Evolutionary conservation across 805 yeast species (phyloP), one percentile per base, ranked within the genome.

Genomic region (Yarrowia sp.): DNA sequence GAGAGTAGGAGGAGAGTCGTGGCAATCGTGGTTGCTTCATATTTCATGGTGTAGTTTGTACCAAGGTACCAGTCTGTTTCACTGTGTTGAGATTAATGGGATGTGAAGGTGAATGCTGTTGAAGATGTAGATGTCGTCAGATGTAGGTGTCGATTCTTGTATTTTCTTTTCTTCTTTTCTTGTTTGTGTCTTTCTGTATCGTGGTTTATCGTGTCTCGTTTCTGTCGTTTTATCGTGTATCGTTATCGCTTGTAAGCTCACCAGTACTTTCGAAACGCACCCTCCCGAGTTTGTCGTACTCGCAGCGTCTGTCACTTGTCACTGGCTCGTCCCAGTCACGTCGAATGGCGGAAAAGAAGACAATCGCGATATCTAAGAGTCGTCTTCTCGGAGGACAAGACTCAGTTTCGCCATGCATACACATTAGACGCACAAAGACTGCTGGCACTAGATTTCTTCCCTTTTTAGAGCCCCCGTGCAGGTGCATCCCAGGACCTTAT

Each of bases 11-110:
- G 63, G 47, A 55, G 47, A 14, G 46, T 17, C 24, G 34, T 12
- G 63, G 47, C 63, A 24, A 24, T 24, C 49, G 46, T 55, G 19
- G 47, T 40, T n/a, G 47, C 47, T 12, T 55, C 63, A 55, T 55
- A n/a, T 55, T 55, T 55, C 63, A 55, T 55, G 39, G 46, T 55
- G 61, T 50, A 13, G 20, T 50, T 24, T 33, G 55, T 49, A 39
- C 30, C 30, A 7, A 24, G 30, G 30, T 24, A 24, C 3, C 30
- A 24, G 30, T 24, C 7, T 5, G 30, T 24, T 24, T 24, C 30
- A 24, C n/a, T n/a, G n/a, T n/a, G n/a, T n/a, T n/a, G n/a, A n/a
- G n/a, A n/a, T n/a, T n/a, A n/a, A n/a, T n/a, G n/a, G n/a, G n/a
- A n/a, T n/a, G n/a, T n/a, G n/a, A n/a, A n/a, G n/a, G n/a, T n/a